A percentile compares a stretch with the other conserved stretches of the same genome.
These are phyloP conservation scores for Ceratobasidium papillatum DNA, from an alignment of 1,284 basidiomycete species.

Conservation along the genomic window DNA sequence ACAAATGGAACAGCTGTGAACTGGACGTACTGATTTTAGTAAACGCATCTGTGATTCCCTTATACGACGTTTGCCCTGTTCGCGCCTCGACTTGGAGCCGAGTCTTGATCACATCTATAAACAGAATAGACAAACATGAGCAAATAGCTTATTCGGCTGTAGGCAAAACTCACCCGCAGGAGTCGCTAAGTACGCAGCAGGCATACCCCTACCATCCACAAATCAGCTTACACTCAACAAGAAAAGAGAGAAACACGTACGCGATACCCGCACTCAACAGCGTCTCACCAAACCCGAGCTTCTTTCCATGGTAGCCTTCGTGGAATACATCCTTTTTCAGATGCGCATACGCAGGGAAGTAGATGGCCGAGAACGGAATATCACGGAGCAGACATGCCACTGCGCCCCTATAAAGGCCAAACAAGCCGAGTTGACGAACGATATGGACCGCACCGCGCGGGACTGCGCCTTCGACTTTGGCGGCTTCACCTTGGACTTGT, in stretches of 20 bases:
- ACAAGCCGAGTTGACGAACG: conserved; percentile 87
- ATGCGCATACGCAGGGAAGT: conserved; percentile 83
- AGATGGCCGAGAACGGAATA: conserved; percentile 92
- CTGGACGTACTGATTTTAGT: conserved; percentile 78
- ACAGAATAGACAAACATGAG: conserved; percentile 48
- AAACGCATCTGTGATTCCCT: conserved; percentile 90
- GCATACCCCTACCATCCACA: conserved; percentile 79
- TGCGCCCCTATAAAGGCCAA: conserved; percentile 93
- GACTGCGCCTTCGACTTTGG: conserved; percentile 79
- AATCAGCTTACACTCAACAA: conserved; percentile 12
- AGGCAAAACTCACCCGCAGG: conserved; percentile 68
- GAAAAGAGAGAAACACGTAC: conserved; percentile 58
- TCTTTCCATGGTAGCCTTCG: conserved; percentile 95
- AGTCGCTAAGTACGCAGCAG: conserved; percentile 87
- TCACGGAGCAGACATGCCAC: conserved; percentile 90
- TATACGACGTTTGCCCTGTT: conserved; percentile 92
- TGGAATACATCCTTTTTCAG: conserved; percentile 93
- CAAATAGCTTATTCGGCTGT: conserved; percentile 44
- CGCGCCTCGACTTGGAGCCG: conserved; percentile 95
- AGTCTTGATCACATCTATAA: conserved; percentile 96
- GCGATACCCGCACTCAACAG: conserved; percentile 82
- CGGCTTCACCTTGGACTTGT: conserved; percentile 95
- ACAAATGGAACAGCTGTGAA: conserved; percentile 39
- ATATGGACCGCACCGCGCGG: conserved; percentile 92
- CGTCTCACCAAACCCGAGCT: conserved; percentile 90